phyloP scores from a whole-genome alignment of 176 grass and related monocot species.

The Phoenix dactylifera region DNA sequence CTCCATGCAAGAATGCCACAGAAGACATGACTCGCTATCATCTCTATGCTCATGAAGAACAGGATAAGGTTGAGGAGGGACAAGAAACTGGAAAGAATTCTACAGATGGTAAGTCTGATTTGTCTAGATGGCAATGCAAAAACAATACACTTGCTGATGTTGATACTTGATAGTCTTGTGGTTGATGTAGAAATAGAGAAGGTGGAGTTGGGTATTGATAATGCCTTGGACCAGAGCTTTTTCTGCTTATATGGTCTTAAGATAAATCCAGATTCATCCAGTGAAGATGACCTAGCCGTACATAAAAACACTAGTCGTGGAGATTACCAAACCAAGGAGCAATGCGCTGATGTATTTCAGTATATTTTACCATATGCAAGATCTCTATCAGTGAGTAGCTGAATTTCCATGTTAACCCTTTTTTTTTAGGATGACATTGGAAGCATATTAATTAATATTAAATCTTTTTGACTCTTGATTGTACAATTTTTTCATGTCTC shows the following conservation, averaged over 20 bases:
- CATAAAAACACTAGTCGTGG: slow-evolving; percentile 94
- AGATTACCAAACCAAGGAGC: slow-evolving; percentile 98
- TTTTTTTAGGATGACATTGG: no score
- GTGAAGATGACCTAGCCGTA: slow-evolving; percentile 77
- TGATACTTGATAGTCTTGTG: slow-evolving; percentile 10
- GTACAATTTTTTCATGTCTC: not conserved
- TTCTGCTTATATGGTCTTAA: slow-evolving; percentile 98
- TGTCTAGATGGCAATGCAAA: not conserved
- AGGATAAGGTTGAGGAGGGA: slow-evolving; percentile 49
- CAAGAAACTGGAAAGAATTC: slow-evolving; percentile 48
- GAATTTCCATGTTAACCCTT: not conserved
- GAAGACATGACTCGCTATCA: slow-evolving; percentile 17
- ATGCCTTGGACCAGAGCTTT: slow-evolving; percentile 92
- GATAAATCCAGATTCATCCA: slow-evolving; percentile 89
- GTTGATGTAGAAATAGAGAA: slow-evolving; percentile 71
- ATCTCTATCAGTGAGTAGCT: slow-evolving; percentile 69
- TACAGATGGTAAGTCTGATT: slow-evolving; percentile 1
- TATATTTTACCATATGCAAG: slow-evolving; percentile 94
- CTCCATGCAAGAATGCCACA: slow-evolving; percentile 17
- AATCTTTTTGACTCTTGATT: no score
- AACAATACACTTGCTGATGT: not conserved
- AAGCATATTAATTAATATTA: no score
- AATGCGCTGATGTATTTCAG: slow-evolving; percentile 98
- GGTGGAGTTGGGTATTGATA: slow-evolving; percentile 70
- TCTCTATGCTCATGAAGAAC: slow-evolving; percentile 20